Evolutionary conservation across 139 green algal species (phyloP).

Genomic region (Choricystis sp.): DNA sequence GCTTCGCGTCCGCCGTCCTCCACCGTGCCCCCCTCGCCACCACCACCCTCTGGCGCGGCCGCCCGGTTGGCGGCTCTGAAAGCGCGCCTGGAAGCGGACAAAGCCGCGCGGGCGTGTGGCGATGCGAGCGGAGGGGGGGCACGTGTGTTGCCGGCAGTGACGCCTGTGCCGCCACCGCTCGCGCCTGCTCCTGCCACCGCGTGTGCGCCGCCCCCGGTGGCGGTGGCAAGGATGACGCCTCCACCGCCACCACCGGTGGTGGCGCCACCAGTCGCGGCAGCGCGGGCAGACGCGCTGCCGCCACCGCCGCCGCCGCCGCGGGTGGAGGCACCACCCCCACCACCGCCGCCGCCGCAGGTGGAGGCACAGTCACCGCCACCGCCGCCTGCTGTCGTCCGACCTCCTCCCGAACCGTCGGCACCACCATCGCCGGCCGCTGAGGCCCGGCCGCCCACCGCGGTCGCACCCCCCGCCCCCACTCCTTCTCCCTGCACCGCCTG

Average conservation of each 20-base stretch:
- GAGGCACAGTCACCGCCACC: not conserved
- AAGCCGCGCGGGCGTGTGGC: not conserved
- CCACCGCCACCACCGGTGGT: too few relatives aligned
- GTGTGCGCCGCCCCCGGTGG: too few relatives aligned
- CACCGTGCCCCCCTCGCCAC: not conserved
- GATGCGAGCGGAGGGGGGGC: not conserved
- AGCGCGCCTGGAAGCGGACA: slow-evolving; percentile 1
- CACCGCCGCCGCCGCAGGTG: too few relatives aligned
- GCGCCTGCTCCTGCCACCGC: too few relatives aligned
- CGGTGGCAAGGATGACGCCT: too few relatives aligned
- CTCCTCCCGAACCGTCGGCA: not conserved
- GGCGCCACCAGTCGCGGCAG: too few relatives aligned
- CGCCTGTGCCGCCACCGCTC: too few relatives aligned
- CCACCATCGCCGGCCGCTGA: not conserved
- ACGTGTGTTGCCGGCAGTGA: too few relatives aligned
- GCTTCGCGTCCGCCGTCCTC: too few relatives aligned
- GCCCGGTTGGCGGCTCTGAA: not conserved
- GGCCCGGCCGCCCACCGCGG: too few relatives aligned
- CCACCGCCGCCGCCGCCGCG: not conserved
- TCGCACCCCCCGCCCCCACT: too few relatives aligned
- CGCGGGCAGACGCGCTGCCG: not conserved
- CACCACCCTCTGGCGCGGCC: not conserved
- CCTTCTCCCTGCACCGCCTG: not conserved
- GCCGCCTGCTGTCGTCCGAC: not conserved
- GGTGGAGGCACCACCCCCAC: not conserved